These are phyloP conservation scores for Zymoseptoria pseudotritici DNA, from an alignment of 2,329 filamentous ascomycete species.

Conservation along the genomic window DNA sequence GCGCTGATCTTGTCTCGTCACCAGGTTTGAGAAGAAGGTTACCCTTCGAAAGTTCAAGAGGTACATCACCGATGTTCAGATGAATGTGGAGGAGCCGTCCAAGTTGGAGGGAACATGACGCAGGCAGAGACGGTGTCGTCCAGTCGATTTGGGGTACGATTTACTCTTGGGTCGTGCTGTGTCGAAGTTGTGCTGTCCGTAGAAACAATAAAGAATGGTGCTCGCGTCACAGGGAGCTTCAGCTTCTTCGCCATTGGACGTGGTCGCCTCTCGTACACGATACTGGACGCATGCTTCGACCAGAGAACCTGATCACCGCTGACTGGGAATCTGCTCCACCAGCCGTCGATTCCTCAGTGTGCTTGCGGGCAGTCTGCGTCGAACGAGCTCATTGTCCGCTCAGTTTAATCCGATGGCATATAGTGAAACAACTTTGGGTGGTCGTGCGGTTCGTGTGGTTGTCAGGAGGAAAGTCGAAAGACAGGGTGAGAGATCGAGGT, in stretches of 20 bases:
- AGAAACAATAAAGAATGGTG: too few species aligned
- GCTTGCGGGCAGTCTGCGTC: background rate
- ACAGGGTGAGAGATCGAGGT: background rate
- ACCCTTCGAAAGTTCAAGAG: conserved; percentile 32
- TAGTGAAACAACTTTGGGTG: background rate
- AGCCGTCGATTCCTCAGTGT: background rate
- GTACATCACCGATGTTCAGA: conserved; percentile 32
- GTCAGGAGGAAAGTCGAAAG: background rate
- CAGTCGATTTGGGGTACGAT: background rate
- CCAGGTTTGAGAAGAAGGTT: conserved; percentile 30
- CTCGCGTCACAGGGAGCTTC: too few species aligned
- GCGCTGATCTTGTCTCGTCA: background rate
- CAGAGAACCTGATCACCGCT: background rate
- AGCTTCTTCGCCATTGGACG: background rate
- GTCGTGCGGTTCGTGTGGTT: background rate
- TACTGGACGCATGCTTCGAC: background rate
- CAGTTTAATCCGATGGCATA: background rate
- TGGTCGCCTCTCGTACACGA: background rate
- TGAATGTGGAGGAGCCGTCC: conserved; percentile 4
- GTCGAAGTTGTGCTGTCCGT: too few species aligned
- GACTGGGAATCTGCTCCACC: background rate
- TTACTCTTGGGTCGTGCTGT: too few species aligned
- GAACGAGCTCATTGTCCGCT: background rate
- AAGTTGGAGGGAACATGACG: background rate
- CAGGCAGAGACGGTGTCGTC: background rate